Percentiles rank a stretch among this genome's conserved stretches.
Evolutionary conservation across 1,284 basidiomycete genomes (phyloP).

Genomic region (Puccinia polysora): DNA sequence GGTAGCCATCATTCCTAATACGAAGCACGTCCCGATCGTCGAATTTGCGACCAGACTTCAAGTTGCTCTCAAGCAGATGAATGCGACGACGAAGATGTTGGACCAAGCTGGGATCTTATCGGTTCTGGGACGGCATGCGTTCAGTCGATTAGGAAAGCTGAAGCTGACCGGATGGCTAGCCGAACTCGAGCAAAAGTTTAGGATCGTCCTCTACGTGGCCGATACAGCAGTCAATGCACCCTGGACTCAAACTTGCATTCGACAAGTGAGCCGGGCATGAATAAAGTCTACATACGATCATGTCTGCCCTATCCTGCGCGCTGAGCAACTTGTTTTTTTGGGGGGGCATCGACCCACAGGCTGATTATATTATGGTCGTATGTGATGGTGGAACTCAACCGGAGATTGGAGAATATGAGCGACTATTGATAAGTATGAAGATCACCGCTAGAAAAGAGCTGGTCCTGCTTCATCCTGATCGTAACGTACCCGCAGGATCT

Average conservation of each 20-base stretch:
- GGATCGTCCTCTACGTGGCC: constrained; percentile 86
- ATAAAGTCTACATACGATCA: too few species aligned
- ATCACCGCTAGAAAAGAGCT: constrained; percentile 96
- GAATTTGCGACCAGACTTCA: constrained; percentile 84
- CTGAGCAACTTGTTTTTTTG: background rate
- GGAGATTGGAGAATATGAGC: constrained; percentile 60
- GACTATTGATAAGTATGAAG: constrained; percentile 85
- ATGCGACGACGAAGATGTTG: constrained; percentile 78
- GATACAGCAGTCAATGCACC: constrained; percentile 85
- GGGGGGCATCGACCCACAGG: constrained; percentile 57
- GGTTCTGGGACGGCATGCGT: constrained; percentile 84
- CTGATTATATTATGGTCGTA: constrained; percentile 91
- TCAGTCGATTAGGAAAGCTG: constrained; percentile 86
- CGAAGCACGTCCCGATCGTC: constrained; percentile 76
- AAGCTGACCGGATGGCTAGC: constrained; percentile 90
- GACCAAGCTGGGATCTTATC: constrained; percentile 85
- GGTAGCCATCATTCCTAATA: constrained; percentile 75
- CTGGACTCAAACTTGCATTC: constrained; percentile 95
- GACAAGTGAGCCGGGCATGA: constrained; percentile 73
- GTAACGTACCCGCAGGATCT: constrained; percentile 80
- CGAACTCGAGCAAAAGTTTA: constrained; percentile 85
- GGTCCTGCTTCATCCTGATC: constrained; percentile 85
- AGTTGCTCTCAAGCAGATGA: constrained; percentile 75
- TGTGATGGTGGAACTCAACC: constrained; percentile 74
- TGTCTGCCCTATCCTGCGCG: too few species aligned